Base-by-base conservation (phyloP, 495 filamentous ascomycete species). In the Aspergillus carlsbadensis region DNA sequence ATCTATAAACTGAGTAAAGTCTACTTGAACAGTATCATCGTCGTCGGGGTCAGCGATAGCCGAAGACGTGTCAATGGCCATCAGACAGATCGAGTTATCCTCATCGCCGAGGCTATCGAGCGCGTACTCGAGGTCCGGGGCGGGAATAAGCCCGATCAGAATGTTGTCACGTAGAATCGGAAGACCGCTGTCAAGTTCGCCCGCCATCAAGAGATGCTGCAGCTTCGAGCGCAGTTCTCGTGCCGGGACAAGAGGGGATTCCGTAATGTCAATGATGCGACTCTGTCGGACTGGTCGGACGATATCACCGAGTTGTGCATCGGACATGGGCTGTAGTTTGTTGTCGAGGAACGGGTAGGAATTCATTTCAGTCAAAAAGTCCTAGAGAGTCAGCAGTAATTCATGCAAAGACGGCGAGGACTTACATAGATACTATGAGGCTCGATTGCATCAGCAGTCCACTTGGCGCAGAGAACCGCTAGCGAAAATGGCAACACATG, bases 391-490 rank as follows among this genome's bases (percentile, higher is more conserved):
- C 58, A 73, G 67, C 55, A 53, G 52, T 13, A 7, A 3, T 14
- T 8, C 26, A 10, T 89, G 24, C 39, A 29, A 8, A 6, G 46
- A 69, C 57, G 71, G 65, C 54, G 51, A 31, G 7, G 2, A 72
- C 84, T 68, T 76, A 88, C 87, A 61, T 98, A 98, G 56, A 98
- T 98, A 69, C 90, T 95, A 36, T 90, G 80, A 42, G 94, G 94
- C 68, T 98, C 94, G 36, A 98, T 80, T 8, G 93, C 93, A 69
- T 98, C 94, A 0, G 94, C 94, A 0, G 93, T 96, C 94, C 94
- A 98, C 72, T 98, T 98, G 37, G 92, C 87, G 33, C 96, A 92
- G 13, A 97, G 81, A 18, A 98, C 88, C 7, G 90, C 88, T 39
- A 98, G 70, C 1, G 92, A 97, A 70, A 98, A 98, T 0, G 94